Conservation (phyloP, 2,329 filamentous ascomycete genomes). For the Sporothrix schenckii region DNA sequence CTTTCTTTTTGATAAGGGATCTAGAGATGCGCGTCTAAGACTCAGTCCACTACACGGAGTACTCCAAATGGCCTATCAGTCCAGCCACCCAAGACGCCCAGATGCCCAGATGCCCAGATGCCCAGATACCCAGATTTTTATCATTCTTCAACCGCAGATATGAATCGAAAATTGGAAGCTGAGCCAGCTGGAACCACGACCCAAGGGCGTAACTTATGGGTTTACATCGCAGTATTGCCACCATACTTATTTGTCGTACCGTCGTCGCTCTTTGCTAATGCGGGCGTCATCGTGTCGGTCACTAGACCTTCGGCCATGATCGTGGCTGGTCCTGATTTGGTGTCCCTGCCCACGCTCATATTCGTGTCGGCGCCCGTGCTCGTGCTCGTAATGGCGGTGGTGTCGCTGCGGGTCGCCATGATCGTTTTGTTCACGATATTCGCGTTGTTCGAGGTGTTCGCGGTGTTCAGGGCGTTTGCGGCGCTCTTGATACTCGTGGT, state of each 20-base stretch:
- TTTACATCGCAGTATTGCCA: neutral
- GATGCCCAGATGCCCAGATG: slow-evolving; percentile 5
- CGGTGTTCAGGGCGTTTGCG: neutral
- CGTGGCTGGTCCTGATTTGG: neutral
- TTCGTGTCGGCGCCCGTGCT: neutral
- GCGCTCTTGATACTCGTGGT: neutral
- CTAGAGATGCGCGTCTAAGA: slow-evolving; percentile 8
- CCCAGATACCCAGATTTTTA: neutral
- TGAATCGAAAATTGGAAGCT: too few relatives aligned
- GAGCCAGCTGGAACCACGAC: too few relatives aligned
- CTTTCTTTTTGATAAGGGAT: neutral
- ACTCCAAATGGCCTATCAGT: neutral
- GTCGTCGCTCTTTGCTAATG: neutral
- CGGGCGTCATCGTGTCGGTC: neutral
- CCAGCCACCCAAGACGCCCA: neutral
- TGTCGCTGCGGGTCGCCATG: neutral
- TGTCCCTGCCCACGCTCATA: neutral
- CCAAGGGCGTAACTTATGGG: too few relatives aligned
- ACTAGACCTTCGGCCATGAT: neutral
- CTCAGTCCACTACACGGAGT: neutral
- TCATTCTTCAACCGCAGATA: too few relatives aligned
- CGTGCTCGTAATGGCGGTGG: neutral
- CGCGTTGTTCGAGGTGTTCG: neutral
- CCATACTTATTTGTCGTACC: neutral
- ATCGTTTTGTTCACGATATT: neutral